Evolutionary conservation across 768 basidiomycete species (phyloP).

Genomic region (Termitomyces heimii): DNA sequence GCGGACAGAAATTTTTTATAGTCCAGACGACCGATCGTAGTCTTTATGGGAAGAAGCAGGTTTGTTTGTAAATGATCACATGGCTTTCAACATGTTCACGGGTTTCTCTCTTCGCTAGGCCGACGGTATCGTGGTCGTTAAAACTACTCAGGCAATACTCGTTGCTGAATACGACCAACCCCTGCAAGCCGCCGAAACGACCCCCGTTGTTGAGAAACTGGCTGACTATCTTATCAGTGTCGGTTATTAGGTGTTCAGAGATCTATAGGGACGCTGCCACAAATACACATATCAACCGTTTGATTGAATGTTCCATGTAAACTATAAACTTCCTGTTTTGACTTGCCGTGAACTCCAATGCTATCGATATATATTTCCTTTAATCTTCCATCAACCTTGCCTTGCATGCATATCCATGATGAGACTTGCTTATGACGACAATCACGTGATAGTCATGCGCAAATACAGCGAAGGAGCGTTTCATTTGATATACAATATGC

Average conservation of each 20-base stretch:
- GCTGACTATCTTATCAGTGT: constrained; percentile 72
- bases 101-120: constrained; percentile 34
- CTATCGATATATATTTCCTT: neutral
- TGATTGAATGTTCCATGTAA: constrained; percentile 13
- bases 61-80: constrained; percentile 29
- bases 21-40: constrained; percentile 42
- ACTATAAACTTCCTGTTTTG: constrained; percentile 6
- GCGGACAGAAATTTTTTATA: constrained; percentile 71
- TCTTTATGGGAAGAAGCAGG: constrained; percentile 75
- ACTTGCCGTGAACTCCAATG: neutral
- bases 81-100: neutral
- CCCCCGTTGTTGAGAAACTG: constrained; percentile 56
- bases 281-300: neutral
- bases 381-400: neutral
- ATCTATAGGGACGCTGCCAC: neutral
- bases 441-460: constrained; percentile 5
- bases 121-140: constrained; percentile 69
- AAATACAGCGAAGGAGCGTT: neutral
- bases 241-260: constrained; percentile 37
- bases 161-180: constrained; percentile 71
- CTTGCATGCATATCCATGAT: too few species aligned
- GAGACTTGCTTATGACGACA: neutral
- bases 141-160: constrained; percentile 82
- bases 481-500: neutral
- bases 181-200: constrained; percentile 59